Conservation (phyloP, 495 filamentous ascomycete genomes). For the Penicillium cinerascens region DNA sequence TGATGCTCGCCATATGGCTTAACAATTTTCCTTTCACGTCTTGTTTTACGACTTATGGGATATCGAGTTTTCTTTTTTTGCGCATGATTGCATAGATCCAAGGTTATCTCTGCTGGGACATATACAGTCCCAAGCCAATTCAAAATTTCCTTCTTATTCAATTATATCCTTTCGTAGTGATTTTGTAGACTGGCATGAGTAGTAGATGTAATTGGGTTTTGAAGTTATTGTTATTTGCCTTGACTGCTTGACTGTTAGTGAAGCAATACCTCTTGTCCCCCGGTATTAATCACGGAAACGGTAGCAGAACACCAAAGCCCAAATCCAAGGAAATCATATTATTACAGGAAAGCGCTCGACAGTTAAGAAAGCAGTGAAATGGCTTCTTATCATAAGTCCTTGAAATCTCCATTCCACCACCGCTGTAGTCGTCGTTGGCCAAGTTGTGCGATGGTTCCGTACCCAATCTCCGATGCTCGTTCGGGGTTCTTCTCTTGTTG, state of each 20-base stretch:
- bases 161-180: not conserved
- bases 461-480: slow-evolving; percentile 29
- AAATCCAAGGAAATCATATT: not conserved
- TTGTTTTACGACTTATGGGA: slow-evolving; percentile 52
- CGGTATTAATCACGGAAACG: too few species aligned
- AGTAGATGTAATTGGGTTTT: too few species aligned
- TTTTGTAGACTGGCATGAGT: not conserved
- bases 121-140: slow-evolving; percentile 21
- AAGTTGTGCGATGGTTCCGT: slow-evolving; percentile 25
- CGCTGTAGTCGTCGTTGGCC: slow-evolving; percentile 34
- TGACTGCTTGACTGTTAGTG: too few species aligned
- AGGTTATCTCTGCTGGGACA: slow-evolving; percentile 33
- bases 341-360: not conserved
- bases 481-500: slow-evolving; percentile 58
- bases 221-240: too few species aligned
- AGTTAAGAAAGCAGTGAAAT: too few species aligned
- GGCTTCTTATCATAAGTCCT: slow-evolving; percentile 17
- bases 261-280: too few species aligned
- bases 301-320: too few species aligned
- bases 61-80: slow-evolving; percentile 42
- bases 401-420: slow-evolving; percentile 47
- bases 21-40: slow-evolving; percentile 49
- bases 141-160: slow-evolving; percentile 22
- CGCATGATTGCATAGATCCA: slow-evolving; percentile 49
- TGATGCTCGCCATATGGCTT: slow-evolving; percentile 51